phyloP scores from a whole-genome alignment of 768 basidiomycete genomes.

The Trametopsis cervina region DNA sequence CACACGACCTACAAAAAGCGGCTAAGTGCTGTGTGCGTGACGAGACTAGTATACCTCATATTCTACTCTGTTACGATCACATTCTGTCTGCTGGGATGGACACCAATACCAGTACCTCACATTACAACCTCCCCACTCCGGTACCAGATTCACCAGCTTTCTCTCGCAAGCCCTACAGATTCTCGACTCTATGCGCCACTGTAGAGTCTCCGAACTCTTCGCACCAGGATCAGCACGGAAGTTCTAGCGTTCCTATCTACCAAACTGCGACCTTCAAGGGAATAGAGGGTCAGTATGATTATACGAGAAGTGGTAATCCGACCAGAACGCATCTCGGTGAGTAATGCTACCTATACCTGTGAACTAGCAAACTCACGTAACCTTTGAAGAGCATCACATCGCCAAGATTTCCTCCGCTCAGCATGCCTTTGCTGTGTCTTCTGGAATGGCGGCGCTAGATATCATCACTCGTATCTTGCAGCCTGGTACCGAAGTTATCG shows the following conservation, averaged over 20 bases:
- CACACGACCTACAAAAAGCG: not conserved
- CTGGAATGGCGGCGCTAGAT: slow-evolving; percentile 98
- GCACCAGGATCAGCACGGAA: slow-evolving; percentile 93
- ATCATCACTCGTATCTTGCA: slow-evolving; percentile 90
- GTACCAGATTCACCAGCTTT: slow-evolving; percentile 69
- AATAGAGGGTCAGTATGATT: slow-evolving; percentile 83
- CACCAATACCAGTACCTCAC: slow-evolving; percentile 4
- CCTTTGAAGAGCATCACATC: slow-evolving; percentile 81
- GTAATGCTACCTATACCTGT: slow-evolving; percentile 15
- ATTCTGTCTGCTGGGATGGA: too few relatives aligned
- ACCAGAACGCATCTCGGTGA: slow-evolving; percentile 90
- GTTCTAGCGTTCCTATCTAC: slow-evolving; percentile 94
- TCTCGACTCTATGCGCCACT: slow-evolving; percentile 86
- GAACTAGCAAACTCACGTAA: not conserved
- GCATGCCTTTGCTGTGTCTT: slow-evolving; percentile 89
- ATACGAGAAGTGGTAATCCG: slow-evolving; percentile 92
- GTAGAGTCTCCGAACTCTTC: slow-evolving; percentile 88
- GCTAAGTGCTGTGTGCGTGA: too few relatives aligned
- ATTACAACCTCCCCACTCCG: slow-evolving; percentile 65
- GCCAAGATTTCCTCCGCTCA: slow-evolving; percentile 93
- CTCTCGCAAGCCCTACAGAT: slow-evolving; percentile 70
- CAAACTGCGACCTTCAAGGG: slow-evolving; percentile 99
- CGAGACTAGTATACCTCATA: not conserved
- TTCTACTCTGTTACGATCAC: too few relatives aligned
- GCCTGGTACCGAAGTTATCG: slow-evolving; percentile 92